phyloP scores from a whole-genome alignment of 1,284 basidiomycete genomes.

The Naganishia albida region DNA sequence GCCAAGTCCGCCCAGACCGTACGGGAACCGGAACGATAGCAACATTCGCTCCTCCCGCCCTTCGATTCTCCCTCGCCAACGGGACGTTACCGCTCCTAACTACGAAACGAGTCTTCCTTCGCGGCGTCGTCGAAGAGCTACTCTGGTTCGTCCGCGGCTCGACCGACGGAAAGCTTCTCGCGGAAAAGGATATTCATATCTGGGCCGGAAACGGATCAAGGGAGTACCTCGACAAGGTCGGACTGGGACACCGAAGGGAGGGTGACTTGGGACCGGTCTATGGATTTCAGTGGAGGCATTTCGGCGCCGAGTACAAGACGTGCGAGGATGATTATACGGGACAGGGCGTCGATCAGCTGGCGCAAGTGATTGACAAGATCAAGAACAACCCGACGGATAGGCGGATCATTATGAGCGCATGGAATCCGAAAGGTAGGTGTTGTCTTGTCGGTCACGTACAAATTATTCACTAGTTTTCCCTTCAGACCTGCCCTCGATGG shows the following conservation, averaged over 20 bases:
- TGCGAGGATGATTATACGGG: conserved; percentile 81
- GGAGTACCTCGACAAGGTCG: conserved; percentile 80
- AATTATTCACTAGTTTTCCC: conserved; percentile 1
- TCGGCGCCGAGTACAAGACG: conserved; percentile 84
- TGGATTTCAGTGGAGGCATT: conserved; percentile 98
- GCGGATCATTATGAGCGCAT: conserved; percentile 92
- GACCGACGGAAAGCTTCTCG: conserved; percentile 78
- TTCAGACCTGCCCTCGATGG: conserved; percentile 87
- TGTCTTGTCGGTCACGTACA: background rate
- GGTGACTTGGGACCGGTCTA: conserved; percentile 97
- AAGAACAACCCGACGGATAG: conserved; percentile 90
- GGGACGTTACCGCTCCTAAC: conserved; percentile 82
- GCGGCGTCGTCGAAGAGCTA: conserved; percentile 90
- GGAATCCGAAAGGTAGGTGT: conserved; percentile 87
- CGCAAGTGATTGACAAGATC: conserved; percentile 86
- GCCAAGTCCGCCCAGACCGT: conserved; percentile 77
- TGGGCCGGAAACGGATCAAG: conserved; percentile 96
- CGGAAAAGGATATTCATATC: conserved; percentile 85
- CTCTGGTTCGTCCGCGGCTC: conserved; percentile 86
- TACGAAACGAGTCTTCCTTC: conserved; percentile 90
- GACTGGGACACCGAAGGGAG: conserved; percentile 77
- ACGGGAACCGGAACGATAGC: conserved; percentile 90
- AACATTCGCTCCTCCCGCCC: conserved; percentile 80
- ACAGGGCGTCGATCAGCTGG: conserved; percentile 90
- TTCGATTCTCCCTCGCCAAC: conserved; percentile 80